Evolutionary conservation across 306 rosid species (phyloP).

Genomic region (Hippophae rhamnoides): DNA sequence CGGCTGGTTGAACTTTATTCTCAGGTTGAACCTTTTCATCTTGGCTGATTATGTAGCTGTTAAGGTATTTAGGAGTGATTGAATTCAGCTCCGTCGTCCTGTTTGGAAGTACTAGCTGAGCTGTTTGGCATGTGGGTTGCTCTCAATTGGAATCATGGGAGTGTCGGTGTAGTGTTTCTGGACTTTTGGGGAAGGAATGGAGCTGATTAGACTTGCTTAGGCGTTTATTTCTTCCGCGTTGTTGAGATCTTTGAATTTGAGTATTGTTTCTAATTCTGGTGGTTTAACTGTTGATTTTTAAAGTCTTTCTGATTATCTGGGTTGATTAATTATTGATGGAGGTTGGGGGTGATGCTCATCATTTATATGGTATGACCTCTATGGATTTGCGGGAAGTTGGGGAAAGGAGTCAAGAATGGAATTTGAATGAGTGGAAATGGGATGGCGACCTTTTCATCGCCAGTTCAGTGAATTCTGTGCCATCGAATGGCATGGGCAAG

Average conservation of each 20-base stretch:
- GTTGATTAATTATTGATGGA: constrained; percentile 39
- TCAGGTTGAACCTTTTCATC: not conserved
- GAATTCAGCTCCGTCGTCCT: not conserved
- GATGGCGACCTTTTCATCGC: constrained; percentile 83
- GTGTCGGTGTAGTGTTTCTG: constrained; percentile 37
- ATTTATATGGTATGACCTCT: constrained; percentile 35
- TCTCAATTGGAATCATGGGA: constrained; percentile 41
- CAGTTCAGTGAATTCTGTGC: constrained; percentile 34
- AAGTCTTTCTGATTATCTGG: not conserved
- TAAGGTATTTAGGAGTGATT: not conserved
- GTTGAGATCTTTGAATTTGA: constrained; percentile 16
- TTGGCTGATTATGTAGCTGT: no score
- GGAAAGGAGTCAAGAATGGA: constrained; percentile 63
- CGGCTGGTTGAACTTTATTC: no score
- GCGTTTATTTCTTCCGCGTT: constrained; percentile 4
- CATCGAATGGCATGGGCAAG: constrained; percentile 32
- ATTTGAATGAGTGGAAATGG: constrained; percentile 76
- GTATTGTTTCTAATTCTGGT: not conserved
- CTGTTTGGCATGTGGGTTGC: constrained; percentile 36
- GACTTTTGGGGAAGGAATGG: constrained; percentile 44
- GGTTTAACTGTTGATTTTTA: constrained; percentile 16
- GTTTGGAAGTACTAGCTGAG: not conserved
- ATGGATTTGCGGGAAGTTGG: constrained; percentile 42
- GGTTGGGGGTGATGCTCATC: constrained; percentile 41
- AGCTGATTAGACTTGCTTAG: constrained; percentile 26